These are phyloP conservation scores for Pleurotus pulmonarius DNA, from an alignment of 768 basidiomycete species.

Conservation along the genomic window DNA sequence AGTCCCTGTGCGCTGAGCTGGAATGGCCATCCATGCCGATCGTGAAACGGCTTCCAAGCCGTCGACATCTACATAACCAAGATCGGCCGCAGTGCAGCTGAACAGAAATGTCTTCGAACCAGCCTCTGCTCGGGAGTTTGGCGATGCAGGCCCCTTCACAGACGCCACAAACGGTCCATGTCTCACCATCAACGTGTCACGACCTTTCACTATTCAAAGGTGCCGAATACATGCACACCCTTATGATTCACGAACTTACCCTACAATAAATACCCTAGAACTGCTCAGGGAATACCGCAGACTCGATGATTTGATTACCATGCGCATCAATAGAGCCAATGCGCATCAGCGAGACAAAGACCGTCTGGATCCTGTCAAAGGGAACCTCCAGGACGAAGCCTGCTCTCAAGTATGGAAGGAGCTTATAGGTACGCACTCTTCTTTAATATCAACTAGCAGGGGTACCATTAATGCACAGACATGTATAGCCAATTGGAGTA, in stretches of 20 bases:
- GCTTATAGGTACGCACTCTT: slow-evolving; percentile 57
- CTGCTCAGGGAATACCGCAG: slow-evolving; percentile 79
- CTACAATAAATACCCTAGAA: slow-evolving; percentile 36
- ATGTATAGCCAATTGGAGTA: slow-evolving; percentile 59
- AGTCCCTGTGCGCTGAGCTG: not conserved
- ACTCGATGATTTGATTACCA: slow-evolving; percentile 75
- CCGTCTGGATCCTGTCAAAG: slow-evolving; percentile 39
- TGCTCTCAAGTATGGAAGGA: slow-evolving; percentile 78
- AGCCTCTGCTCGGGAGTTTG: slow-evolving; percentile 59
- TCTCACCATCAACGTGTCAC: slow-evolving; percentile 70
- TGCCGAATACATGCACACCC: slow-evolving; percentile 15
- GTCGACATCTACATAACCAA: too few species aligned
- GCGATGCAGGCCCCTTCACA: slow-evolving; percentile 63
- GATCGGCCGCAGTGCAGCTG: too few species aligned
- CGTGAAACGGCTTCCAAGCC: too few species aligned
- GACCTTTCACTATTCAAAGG: slow-evolving; percentile 80
- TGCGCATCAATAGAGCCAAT: slow-evolving; percentile 77
- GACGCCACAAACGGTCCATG: slow-evolving; percentile 62
- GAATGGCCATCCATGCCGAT: not conserved
- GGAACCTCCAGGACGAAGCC: slow-evolving; percentile 66
- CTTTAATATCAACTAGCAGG: slow-evolving; percentile 15
- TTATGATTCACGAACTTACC: not conserved
- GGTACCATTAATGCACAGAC: slow-evolving; percentile 12
- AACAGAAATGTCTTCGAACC: slow-evolving; percentile 30
- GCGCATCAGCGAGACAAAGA: slow-evolving; percentile 75